Percentiles rank a stretch among this genome's conserved stretches.
phyloP scores from a whole-genome alignment of 2,329 filamentous ascomycete species.

The Microdochium paspali region DNA sequence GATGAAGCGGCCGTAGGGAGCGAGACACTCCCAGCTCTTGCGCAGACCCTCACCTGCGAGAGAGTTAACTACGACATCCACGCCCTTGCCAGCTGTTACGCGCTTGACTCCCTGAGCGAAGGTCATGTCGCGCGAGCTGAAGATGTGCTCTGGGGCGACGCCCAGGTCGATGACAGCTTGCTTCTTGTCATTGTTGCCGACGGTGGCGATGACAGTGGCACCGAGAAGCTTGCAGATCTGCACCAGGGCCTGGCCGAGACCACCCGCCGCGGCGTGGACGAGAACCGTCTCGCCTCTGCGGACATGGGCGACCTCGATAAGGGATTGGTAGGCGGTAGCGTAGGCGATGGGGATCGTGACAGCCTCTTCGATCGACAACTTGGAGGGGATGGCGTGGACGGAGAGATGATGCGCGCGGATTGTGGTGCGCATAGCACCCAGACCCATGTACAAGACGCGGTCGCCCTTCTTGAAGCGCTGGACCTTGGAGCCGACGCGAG shows the following conservation, averaged over 20 bases:
- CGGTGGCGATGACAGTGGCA: slow-evolving; percentile 14
- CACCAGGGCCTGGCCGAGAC: slow-evolving; percentile 4
- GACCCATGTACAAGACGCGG: slow-evolving; percentile 10
- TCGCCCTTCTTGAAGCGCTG: slow-evolving; percentile 13
- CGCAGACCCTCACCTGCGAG: slow-evolving; percentile 10
- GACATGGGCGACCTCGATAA: slow-evolving; percentile 11
- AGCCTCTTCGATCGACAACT: slow-evolving; percentile 9
- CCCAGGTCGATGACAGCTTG: slow-evolving; percentile 9
- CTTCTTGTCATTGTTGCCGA: slow-evolving; percentile 13
- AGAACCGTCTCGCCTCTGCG: slow-evolving; percentile 5
- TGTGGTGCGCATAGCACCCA: slow-evolving; percentile 7
- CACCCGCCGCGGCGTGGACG: slow-evolving; percentile 6
- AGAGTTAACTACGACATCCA: slow-evolving; percentile 13
- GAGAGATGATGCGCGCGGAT: slow-evolving; percentile 9
- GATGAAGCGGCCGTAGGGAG: slow-evolving; percentile 16
- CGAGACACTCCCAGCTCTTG: slow-evolving; percentile 17
- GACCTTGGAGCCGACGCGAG: slow-evolving; percentile 2
- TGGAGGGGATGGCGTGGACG: slow-evolving; percentile 12
- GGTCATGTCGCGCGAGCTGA: slow-evolving; percentile 10
- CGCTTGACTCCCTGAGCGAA: slow-evolving; percentile 11
- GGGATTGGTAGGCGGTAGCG: slow-evolving; percentile 10
- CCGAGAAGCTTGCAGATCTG: slow-evolving; percentile 3
- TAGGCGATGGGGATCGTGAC: slow-evolving; percentile 10
- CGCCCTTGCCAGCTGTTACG: slow-evolving; percentile 9
- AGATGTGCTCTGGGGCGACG: slow-evolving; percentile 14